Base-by-base conservation (phyloP, 2,329 filamentous ascomycete species). In the Fusarium luffae region DNA sequence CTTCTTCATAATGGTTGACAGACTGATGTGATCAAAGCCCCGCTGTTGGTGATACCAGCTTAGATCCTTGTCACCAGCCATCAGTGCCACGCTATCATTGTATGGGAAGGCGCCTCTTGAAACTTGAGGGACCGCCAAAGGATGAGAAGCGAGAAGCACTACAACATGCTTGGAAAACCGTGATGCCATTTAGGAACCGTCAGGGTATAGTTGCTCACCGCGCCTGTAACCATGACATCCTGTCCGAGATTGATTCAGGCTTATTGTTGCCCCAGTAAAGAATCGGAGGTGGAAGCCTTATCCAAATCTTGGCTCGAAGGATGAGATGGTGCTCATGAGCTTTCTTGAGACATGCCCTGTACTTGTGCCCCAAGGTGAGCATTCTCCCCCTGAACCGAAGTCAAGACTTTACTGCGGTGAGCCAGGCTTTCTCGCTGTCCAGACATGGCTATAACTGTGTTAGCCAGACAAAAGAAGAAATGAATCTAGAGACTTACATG, bases 401-500 rank as follows among this genome's bases (percentile, higher is more conserved):
- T 32, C 44, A 30, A 25, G 40, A 18, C 23, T 18, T 74, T 73
- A 75, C 67, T 74, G 68, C 30, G 61, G 66, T 44, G 61, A 63
- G 11, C 63, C 65, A 40, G 74, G 74, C 66, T 68, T 74, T 65
- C 69, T 71, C 18, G 72, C 74, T 23, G 72, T 76, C 71, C 73
- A 76, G n/a, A 75, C 59, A 62, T 76, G 50, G 34, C 74, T 76
- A 46, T 13, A n/a, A 43, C 30, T 41, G 32, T 47, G 42, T 70
- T 51, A 66, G 41, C 23, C 37, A 41, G 32, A 21, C 50, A 14
- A 32, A 28, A 27, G 43, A 16, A 18, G 12, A 25, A 37, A 27
- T 32, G 48, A 23, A 32, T n/a, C 28, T 27, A 54, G 23, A 41
- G 27, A 88, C 92, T 87, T 83, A 94, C 92, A 94, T 83, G 69